Conservation (phyloP, 2,329 filamentous ascomycete genomes). For the Cercospora zeae-maydis region DNA sequence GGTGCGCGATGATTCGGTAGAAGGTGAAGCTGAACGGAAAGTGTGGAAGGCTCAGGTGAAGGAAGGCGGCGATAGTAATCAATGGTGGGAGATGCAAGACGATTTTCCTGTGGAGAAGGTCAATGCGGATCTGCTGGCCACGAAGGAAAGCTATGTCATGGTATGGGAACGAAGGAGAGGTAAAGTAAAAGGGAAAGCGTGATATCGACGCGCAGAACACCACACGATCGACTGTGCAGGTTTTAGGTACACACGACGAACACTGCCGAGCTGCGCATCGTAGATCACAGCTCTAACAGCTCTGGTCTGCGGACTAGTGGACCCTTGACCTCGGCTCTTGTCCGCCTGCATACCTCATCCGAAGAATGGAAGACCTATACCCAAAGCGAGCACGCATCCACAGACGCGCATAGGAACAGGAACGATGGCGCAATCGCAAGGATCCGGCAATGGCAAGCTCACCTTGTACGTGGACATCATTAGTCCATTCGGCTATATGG, state of each 20-base stretch:
- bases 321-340: neutral
- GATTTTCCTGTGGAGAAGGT: conserved; percentile 79
- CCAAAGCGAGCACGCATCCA: neutral
- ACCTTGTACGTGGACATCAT: conserved; percentile 59
- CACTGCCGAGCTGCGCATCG: neutral
- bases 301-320: neutral
- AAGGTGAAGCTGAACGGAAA: conserved; percentile 86
- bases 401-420: neutral
- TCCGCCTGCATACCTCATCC: neutral
- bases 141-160: conserved; percentile 92
- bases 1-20: conserved; percentile 73
- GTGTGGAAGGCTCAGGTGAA: conserved; percentile 91
- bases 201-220: neutral
- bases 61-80: conserved; percentile 61
- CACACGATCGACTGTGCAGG: neutral
- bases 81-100: conserved; percentile 94
- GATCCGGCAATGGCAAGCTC: conserved; percentile 39
- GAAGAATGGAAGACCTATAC: neutral
- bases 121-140: conserved; percentile 82
- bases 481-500: conserved; percentile 59
- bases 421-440: conserved; percentile 1
- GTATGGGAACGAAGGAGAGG: conserved; percentile 80
- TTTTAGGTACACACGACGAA: neutral
- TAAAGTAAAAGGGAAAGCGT: conserved; percentile 22
- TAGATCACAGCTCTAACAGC: neutral